Conservation (phyloP, 2,329 filamentous ascomycete genomes). For the Penicillium sp. region DNA sequence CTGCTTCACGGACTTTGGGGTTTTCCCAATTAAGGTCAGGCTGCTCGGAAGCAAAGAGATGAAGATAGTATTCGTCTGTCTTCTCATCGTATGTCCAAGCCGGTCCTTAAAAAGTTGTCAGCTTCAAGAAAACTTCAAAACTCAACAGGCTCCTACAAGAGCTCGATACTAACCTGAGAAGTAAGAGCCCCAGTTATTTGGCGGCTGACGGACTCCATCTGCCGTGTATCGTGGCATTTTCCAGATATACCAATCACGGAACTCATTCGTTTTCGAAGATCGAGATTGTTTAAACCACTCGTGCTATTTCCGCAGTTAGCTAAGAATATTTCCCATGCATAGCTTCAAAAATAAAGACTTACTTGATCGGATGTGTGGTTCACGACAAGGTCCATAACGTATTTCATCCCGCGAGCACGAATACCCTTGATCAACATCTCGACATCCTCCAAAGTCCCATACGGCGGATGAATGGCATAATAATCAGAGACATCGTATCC, state of each 20-base stretch:
- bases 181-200: conserved; percentile 69
- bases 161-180: not conserved
- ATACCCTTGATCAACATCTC: conserved; percentile 49
- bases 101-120: conserved; percentile 1
- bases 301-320: conserved; percentile 45
- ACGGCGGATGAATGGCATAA: conserved; percentile 52
- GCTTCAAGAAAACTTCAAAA: too few species aligned
- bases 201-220: conserved; percentile 65
- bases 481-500: conserved; percentile 62
- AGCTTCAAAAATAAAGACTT: not conserved
- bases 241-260: conserved; percentile 68
- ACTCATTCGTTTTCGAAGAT: conserved; percentile 48
- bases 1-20: conserved; percentile 63
- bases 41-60: conserved; percentile 72
- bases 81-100: conserved; percentile 63
- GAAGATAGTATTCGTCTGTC: conserved; percentile 72
- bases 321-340: too few species aligned
- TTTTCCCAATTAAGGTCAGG: conserved; percentile 85
- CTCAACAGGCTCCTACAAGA: too few species aligned
- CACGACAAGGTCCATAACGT: conserved; percentile 55
- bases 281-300: conserved; percentile 69
- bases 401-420: conserved; percentile 51
- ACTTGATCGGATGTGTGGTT: conserved; percentile 50
- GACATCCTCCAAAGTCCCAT: conserved; percentile 52
- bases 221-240: conserved; percentile 52